Base-by-base conservation (phyloP, 1,284 basidiomycete species). In the Neolentinus lepideus region DNA sequence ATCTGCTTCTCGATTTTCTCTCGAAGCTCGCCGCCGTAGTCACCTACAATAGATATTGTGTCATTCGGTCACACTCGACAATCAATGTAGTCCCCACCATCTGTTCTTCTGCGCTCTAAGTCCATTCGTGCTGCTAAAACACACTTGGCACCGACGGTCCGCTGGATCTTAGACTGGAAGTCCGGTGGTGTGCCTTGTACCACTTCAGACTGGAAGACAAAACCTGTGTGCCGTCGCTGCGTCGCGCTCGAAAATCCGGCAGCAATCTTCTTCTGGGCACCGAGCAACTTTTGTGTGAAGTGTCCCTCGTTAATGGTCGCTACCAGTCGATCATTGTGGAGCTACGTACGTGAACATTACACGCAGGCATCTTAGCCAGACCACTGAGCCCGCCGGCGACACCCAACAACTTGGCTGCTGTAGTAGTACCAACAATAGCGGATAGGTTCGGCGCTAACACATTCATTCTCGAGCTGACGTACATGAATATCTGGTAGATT, bases 381-480 rank as follows among this genome's bases (percentile, higher is more conserved):
- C 91, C 92, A 53, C 82, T 83, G 19, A 99, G 78, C 46, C 97
- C 97, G 57, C 97, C 97, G 31, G 97, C 94, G 48, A 98, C 93
- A 69, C 97, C 97, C 48, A 99, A 85, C 51, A 99, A 76, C 78
- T 99, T 99, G 51, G 97, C 96, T 46, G 97, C 97, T 75, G 94
- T 96, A 60, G 92, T 92, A 55, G 96, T 98, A 67, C 97, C 96
- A 70, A 99, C 92, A 69, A 99, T 96, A 67, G 92, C 90, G 64
- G 93, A 96, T 67, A 99, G 84, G 71, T 99, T 99, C 61, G 97
- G 97, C 59, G 96, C 95, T 64, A 99, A 88, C 54, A 95, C 85
- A 73, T 92, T 92, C 92, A 99, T 99, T 71, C 97, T 85, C 66
- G 94, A 97, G 77, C 97, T 96, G 70, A 99, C 97, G 78, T 98